Conservation (phyloP, 352 stramenopile species). For the Phytopythium chamaehyphon region DNA sequence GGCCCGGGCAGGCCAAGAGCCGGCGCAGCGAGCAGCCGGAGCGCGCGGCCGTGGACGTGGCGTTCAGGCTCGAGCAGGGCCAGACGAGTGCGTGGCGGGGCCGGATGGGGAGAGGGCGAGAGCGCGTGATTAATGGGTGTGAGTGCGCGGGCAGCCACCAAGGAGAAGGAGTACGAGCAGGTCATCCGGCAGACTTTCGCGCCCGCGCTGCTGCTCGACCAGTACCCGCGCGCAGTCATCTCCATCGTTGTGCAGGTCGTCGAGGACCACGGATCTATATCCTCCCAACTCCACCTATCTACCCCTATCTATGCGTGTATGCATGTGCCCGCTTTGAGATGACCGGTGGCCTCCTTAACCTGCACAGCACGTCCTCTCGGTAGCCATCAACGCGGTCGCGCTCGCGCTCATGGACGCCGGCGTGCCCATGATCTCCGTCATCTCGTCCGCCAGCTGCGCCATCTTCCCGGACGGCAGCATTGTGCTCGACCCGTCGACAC, state of each 20-base stretch:
- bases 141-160: constrained; percentile 36
- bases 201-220: constrained; percentile 58
- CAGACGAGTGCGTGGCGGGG: constrained; percentile 42
- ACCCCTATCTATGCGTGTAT: constrained; percentile 14
- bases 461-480: constrained; percentile 60
- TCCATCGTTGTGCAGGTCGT: constrained; percentile 85
- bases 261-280: constrained; percentile 73
- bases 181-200: constrained; percentile 77
- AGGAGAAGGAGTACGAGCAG: constrained; percentile 85
- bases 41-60: constrained; percentile 63
- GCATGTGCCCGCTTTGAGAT: background rate
- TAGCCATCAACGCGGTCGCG: constrained; percentile 76
- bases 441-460: constrained; percentile 66
- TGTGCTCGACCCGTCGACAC: constrained; percentile 59
- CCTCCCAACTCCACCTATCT: constrained; percentile 27
- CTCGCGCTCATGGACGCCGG: constrained; percentile 77
- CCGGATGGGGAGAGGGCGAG: background rate
- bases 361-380: constrained; percentile 49
- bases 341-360: constrained; percentile 34
- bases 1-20: constrained; percentile 68
- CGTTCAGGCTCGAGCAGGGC: constrained; percentile 79
- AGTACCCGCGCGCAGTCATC: constrained; percentile 79
- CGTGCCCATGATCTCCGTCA: constrained; percentile 68
- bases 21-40: constrained; percentile 65
- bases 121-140: background rate